phyloP scores from a whole-genome alignment of 305 asterid species.

The Solanum hybrid region DNA sequence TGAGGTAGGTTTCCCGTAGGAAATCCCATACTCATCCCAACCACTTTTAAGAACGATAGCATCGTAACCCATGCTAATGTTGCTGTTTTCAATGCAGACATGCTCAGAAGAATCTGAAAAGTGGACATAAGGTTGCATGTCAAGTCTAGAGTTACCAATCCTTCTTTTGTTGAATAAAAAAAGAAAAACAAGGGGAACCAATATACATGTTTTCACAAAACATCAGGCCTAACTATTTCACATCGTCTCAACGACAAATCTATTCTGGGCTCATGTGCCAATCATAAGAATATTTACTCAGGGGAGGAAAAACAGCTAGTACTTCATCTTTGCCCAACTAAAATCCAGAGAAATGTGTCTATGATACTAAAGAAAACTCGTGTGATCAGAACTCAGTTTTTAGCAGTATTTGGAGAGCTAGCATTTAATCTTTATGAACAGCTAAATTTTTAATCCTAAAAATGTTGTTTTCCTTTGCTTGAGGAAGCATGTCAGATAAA shows the following conservation, averaged over 20 bases:
- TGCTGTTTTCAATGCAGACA: slow-evolving; percentile 90
- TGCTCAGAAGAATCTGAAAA: slow-evolving; percentile 75
- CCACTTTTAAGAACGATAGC: slow-evolving; percentile 87
- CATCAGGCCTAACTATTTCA: background rate
- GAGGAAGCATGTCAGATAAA: background rate
- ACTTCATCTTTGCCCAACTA: background rate
- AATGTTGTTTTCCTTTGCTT: background rate
- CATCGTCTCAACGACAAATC: background rate
- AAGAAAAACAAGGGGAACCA: background rate
- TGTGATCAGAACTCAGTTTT: background rate
- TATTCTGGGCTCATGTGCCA: background rate
- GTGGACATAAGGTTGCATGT: background rate
- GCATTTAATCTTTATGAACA: background rate
- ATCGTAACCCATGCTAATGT: slow-evolving; percentile 67
- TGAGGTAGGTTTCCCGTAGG: slow-evolving; percentile 48
- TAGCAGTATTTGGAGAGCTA: background rate
- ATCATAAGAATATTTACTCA: background rate
- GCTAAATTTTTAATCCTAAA: background rate
- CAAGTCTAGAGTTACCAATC: background rate
- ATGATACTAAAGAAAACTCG: background rate
- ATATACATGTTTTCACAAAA: background rate
- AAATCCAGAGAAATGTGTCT: background rate
- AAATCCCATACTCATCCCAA: slow-evolving; percentile 95
- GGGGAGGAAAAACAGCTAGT: background rate
- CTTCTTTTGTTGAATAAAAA: background rate